Percentiles rank a stretch among this genome's conserved stretches.
Evolutionary conservation across 768 basidiomycete genomes (phyloP).

Genomic region (Pholiota conissans): DNA sequence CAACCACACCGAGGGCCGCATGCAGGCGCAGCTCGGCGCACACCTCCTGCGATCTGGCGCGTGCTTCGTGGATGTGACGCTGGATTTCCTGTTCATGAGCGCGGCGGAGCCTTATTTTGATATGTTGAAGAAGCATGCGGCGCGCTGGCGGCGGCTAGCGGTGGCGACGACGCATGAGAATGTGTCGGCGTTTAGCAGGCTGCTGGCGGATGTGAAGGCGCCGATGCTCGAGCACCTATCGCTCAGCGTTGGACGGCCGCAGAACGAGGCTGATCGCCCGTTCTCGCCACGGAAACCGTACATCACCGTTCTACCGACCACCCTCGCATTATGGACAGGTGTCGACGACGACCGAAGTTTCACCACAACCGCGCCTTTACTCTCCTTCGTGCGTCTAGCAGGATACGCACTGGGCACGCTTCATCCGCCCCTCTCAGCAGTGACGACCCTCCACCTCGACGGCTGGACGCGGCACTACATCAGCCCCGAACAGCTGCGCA

Average conservation of each 20-base stretch:
- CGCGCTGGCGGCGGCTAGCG: constrained; percentile 40
- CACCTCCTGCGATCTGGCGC: constrained; percentile 38
- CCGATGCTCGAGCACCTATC: constrained; percentile 41
- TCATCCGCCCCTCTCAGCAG: constrained; percentile 33
- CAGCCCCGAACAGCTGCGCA: constrained; percentile 34
- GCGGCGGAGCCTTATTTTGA: constrained; percentile 27
- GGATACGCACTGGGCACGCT: constrained; percentile 40
- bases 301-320: constrained; percentile 25
- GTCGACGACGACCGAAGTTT: neutral
- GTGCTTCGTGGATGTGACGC: constrained; percentile 36
- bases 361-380: constrained; percentile 22
- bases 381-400: constrained; percentile 42
- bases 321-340: constrained; percentile 26
- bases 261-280: constrained; percentile 19
- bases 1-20: constrained; percentile 14
- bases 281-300: constrained; percentile 31
- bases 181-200: constrained; percentile 18
- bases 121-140: constrained; percentile 30
- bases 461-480: constrained; percentile 36
- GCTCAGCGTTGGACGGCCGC: constrained; percentile 31
- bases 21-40: constrained; percentile 29
- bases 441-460: constrained; percentile 45
- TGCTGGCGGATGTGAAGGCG: constrained; percentile 25
- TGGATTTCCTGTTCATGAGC: constrained; percentile 26
- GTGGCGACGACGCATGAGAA: constrained; percentile 27